A percentile compares a stretch with the other conserved stretches of the same genome.
Evolutionary conservation across 805 yeast species (phyloP).

Genomic region (Ogataea sp.): DNA sequence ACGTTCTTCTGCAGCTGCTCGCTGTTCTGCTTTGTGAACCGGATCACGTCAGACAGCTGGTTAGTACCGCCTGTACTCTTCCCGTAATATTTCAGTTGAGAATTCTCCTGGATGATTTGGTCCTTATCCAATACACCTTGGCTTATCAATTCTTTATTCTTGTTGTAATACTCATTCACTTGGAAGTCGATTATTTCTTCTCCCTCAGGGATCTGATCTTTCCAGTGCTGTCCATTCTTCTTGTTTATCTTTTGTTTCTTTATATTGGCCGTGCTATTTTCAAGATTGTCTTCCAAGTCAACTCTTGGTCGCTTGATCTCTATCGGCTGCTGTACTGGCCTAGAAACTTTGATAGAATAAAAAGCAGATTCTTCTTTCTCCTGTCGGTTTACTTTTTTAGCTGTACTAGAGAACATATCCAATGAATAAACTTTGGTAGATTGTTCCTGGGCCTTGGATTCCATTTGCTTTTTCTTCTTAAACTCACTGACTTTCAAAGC

Average conservation of each 20-base stretch:
- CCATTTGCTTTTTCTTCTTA: background rate
- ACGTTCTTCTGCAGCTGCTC: constrained; percentile 16
- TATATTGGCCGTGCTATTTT: too few relatives aligned
- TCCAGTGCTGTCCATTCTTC: too few relatives aligned
- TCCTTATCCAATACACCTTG: constrained; percentile 25
- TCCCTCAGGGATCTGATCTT: constrained; percentile 6
- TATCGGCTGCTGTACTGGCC: too few relatives aligned
- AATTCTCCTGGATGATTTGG: constrained; percentile 9
- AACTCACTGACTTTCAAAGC: constrained; percentile 1
- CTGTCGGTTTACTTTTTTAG: too few relatives aligned
- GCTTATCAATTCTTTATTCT: constrained; percentile 22
- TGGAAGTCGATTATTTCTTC: constrained; percentile 25
- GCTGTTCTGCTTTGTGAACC: constrained; percentile 20
- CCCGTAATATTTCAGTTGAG: constrained; percentile 17
- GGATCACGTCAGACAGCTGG: constrained; percentile 22
- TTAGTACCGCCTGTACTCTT: constrained; percentile 21
- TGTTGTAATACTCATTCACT: constrained; percentile 29
- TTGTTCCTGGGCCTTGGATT: too few relatives aligned
- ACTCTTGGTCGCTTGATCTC: too few relatives aligned
- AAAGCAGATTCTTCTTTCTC: too few relatives aligned
- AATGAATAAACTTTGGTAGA: too few relatives aligned
- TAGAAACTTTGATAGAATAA: too few relatives aligned
- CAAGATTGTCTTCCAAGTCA: too few relatives aligned
- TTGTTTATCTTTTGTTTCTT: too few relatives aligned
- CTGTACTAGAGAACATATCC: too few relatives aligned